These are phyloP conservation scores for Prunus kanzakura DNA, from an alignment of 306 rosid species.

Conservation along the genomic window DNA sequence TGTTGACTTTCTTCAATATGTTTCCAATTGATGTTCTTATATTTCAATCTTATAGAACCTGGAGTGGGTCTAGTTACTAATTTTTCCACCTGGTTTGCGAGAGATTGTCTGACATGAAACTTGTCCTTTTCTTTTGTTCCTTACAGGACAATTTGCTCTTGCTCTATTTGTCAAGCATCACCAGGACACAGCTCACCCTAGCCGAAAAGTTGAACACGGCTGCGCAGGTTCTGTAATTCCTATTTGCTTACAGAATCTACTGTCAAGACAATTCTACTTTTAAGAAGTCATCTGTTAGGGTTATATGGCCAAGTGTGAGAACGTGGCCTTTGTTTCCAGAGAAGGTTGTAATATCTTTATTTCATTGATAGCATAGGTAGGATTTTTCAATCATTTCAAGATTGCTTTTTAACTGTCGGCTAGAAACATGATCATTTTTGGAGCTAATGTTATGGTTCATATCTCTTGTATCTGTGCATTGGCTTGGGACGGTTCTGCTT, in stretches of 20 bases:
- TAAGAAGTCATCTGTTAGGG: neutral
- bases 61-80: neutral
- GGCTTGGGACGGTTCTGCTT: neutral
- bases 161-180: conserved; percentile 83
- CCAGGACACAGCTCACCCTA: conserved; percentile 78
- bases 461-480: neutral
- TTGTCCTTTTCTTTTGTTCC: neutral
- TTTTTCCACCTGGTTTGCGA: neutral
- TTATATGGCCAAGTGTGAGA: conserved; percentile 12
- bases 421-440: conserved; percentile 10
- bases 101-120: neutral
- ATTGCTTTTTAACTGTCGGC: conserved; percentile 5
- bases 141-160: conserved; percentile 79
- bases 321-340: neutral
- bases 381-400: conserved; percentile 4
- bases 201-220: conserved; percentile 96
- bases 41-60: neutral
- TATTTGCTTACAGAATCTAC: neutral
- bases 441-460: conserved; percentile 1
- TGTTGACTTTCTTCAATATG: neutral
- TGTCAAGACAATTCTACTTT: conserved; percentile 4
- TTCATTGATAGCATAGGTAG: conserved; percentile 27
- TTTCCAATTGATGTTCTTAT: neutral
- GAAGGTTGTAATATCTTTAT: conserved; percentile 21
- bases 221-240: conserved; percentile 74